Evolutionary conservation across 148 eudicot species (phyloP).

Genomic region (Arbutus unedo): DNA sequence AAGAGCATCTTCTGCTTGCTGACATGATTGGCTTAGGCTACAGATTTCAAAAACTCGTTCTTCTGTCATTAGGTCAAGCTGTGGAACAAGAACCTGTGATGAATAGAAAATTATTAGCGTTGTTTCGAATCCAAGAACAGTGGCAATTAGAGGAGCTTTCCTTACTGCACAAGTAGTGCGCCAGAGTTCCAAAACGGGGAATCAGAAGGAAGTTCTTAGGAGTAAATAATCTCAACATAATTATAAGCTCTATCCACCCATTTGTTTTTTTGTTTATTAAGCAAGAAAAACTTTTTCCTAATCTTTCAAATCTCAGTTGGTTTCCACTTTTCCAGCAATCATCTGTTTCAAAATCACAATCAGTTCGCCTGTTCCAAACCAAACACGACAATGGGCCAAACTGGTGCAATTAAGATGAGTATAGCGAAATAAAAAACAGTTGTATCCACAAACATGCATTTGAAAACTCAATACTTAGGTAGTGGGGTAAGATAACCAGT

Average conservation of each 20-base stretch:
- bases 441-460: background rate
- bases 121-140: background rate
- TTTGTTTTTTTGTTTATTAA: background rate
- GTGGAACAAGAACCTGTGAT: slow-evolving; percentile 68
- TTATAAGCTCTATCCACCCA: background rate
- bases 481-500: background rate
- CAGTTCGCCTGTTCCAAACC: background rate
- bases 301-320: background rate
- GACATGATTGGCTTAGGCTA: slow-evolving; percentile 68
- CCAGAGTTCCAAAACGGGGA: background rate
- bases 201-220: slow-evolving; percentile 1
- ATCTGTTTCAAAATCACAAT: background rate
- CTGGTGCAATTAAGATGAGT: background rate
- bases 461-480: background rate
- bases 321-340: background rate
- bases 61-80: slow-evolving; percentile 64
- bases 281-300: background rate
- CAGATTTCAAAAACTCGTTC: slow-evolving; percentile 44
- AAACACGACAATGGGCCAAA: background rate
- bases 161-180: background rate
- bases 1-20: slow-evolving; percentile 88
- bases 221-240: too few species aligned
- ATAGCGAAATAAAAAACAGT: background rate
- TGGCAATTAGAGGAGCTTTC: background rate
- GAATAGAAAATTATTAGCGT: slow-evolving; percentile 2